Percentiles rank a stretch among this genome's conserved stretches.
phyloP scores from a whole-genome alignment of 1,284 basidiomycete genomes.

The Salmacisia buchloeana region DNA sequence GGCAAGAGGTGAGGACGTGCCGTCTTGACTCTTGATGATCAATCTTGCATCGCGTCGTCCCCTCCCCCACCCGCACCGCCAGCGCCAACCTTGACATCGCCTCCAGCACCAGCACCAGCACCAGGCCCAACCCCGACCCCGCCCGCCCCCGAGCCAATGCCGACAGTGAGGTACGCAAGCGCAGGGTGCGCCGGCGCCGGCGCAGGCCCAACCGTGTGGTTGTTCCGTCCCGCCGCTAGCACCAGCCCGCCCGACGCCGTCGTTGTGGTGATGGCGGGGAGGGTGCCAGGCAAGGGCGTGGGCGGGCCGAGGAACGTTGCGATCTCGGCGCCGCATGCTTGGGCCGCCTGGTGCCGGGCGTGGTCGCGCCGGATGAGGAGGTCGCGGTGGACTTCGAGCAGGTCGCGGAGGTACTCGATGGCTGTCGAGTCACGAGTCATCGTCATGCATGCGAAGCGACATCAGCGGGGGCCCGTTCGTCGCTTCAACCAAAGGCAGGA shows the following conservation, averaged over 20 bases:
- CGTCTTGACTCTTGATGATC: too few relatives aligned
- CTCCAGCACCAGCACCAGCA: neutral
- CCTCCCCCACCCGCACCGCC: neutral
- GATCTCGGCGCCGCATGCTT: neutral
- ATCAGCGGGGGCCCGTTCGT: neutral
- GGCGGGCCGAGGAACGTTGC: neutral
- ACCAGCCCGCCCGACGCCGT: too few relatives aligned
- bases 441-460: neutral
- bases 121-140: too few relatives aligned
- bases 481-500: neutral
- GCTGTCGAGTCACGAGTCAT: neutral
- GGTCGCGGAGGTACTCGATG: constrained; percentile 5
- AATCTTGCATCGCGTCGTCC: constrained; percentile 2
- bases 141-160: too few relatives aligned
- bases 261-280: too few relatives aligned
- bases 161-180: too few relatives aligned
- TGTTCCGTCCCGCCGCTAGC: too few relatives aligned
- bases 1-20: too few relatives aligned
- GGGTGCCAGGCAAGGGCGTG: too few relatives aligned
- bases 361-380: neutral
- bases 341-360: neutral
- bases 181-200: too few relatives aligned
- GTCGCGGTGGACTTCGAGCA: neutral
- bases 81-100: neutral
- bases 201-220: too few relatives aligned